Conservation (phyloP, 805 yeast genomes). For the Candida nonsorbophila region DNA sequence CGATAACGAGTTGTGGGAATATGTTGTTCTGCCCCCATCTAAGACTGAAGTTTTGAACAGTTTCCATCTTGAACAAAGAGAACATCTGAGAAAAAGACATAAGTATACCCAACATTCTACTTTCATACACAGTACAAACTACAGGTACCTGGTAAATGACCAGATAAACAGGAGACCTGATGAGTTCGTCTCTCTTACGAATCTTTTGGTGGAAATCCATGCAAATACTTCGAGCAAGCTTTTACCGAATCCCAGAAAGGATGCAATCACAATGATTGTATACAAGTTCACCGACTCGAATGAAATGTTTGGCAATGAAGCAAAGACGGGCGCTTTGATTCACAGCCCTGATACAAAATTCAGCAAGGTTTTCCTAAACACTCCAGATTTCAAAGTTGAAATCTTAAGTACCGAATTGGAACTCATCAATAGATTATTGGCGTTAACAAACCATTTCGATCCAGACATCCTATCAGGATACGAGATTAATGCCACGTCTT, state of each 20-base stretch:
- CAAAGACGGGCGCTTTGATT: constrained; percentile 13
- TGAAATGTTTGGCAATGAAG: constrained; percentile 8
- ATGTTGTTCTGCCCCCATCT: constrained; percentile 44
- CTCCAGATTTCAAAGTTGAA: background rate
- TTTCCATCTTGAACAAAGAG: constrained; percentile 17
- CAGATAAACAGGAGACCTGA: constrained; percentile 31
- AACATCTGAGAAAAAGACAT: constrained; percentile 7
- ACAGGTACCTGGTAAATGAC: constrained; percentile 18
- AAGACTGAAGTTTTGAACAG: constrained; percentile 31
- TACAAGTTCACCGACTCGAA: constrained; percentile 52
- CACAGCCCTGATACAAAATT: constrained; percentile 1
- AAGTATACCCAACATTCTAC: constrained; percentile 42
- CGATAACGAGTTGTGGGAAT: constrained; percentile 36
- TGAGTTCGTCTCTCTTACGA: constrained; percentile 44
- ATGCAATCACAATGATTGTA: constrained; percentile 54
- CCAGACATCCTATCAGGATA: constrained; percentile 88
- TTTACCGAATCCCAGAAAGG: constrained; percentile 61
- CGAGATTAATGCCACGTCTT: constrained; percentile 73
- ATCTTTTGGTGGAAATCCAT: constrained; percentile 67
- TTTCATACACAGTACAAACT: constrained; percentile 36
- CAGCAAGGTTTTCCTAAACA: background rate
- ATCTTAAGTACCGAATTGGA: constrained; percentile 42
- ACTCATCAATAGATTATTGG: constrained; percentile 51
- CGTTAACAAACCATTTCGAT: constrained; percentile 57
- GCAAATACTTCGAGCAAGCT: constrained; percentile 45